Conservation (phyloP, 208 protist genomes). For the Chromosphaera perkinsii region DNA sequence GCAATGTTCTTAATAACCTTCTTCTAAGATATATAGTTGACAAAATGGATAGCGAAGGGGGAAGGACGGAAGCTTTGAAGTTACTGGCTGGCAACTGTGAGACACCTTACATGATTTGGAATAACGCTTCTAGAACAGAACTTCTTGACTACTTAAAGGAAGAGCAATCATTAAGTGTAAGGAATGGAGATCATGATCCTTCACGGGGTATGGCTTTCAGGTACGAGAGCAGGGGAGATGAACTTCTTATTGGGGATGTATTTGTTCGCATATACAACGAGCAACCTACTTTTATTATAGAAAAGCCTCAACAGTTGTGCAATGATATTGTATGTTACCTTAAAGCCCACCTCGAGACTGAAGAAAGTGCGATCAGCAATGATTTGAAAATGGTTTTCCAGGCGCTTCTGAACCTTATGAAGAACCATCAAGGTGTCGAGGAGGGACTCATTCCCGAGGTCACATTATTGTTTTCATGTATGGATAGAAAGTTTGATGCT, state of each 20-base stretch:
- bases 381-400: no score
- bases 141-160: background rate
- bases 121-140: conserved; percentile 54
- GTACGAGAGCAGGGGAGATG: conserved; percentile 1
- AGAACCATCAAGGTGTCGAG: no score
- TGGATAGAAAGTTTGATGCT: no score
- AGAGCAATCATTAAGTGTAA: background rate
- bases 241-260: conserved; percentile 70
- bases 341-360: no score
- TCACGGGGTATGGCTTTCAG: conserved; percentile 4
- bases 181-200: background rate
- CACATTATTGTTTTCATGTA: no score
- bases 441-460: no score
- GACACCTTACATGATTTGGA: conserved; percentile 86
- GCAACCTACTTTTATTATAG: conserved; percentile 67
- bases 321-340: no score
- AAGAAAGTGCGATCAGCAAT: no score
- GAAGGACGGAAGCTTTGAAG: conserved; percentile 54
- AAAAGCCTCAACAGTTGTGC: conserved; percentile 58
- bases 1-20: no score
- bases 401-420: no score
- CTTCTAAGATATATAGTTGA: no score
- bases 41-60: no score
- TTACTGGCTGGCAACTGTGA: conserved; percentile 75
- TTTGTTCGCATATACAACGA: conserved; percentile 75